phyloP scores from a whole-genome alignment of 1,284 basidiomycete species.

The Hemileccinum hortonii region DNA sequence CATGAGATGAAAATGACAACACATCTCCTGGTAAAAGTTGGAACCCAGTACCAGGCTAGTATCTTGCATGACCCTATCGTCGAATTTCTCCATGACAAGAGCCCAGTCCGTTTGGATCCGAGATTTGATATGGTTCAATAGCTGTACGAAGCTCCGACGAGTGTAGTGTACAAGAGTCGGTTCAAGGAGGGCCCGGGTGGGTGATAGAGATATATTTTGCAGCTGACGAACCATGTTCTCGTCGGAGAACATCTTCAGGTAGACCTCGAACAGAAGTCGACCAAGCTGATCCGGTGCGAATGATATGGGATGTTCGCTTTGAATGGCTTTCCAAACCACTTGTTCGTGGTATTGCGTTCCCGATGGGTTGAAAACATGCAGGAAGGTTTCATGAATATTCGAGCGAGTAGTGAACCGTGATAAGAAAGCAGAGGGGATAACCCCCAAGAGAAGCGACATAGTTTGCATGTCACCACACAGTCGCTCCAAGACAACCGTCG shows the following conservation, averaged over 20 bases:
- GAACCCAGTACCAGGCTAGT: conserved; percentile 32
- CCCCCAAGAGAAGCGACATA: conserved; percentile 42
- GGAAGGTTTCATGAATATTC: conserved; percentile 43
- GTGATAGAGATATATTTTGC: conserved; percentile 7
- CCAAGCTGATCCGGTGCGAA: conserved; percentile 36
- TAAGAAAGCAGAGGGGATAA: conserved; percentile 42
- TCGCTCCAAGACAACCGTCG: conserved; percentile 33
- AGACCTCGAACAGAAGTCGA: conserved; percentile 46
- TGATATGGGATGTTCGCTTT: conserved; percentile 25
- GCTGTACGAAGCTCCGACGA: conserved; percentile 42
- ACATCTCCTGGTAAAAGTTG: conserved; percentile 45
- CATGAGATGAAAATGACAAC: conserved; percentile 38
- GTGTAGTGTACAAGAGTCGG: conserved; percentile 38
- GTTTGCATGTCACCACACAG: conserved; percentile 42
- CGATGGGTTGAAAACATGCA: conserved; percentile 4
- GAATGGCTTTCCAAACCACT: conserved; percentile 42
- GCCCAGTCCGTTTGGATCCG: conserved; percentile 37
- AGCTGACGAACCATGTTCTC: conserved; percentile 17
- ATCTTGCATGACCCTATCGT: conserved; percentile 32
- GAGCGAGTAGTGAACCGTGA: conserved; percentile 44
- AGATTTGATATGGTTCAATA: conserved; percentile 42
- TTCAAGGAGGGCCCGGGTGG: background rate
- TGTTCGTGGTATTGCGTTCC: conserved; percentile 41
- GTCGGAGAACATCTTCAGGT: conserved; percentile 45
- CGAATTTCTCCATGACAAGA: conserved; percentile 31